Evolutionary conservation across 2,329 filamentous ascomycete species (phyloP).

Genomic region (Colletotrichum truncatum): DNA sequence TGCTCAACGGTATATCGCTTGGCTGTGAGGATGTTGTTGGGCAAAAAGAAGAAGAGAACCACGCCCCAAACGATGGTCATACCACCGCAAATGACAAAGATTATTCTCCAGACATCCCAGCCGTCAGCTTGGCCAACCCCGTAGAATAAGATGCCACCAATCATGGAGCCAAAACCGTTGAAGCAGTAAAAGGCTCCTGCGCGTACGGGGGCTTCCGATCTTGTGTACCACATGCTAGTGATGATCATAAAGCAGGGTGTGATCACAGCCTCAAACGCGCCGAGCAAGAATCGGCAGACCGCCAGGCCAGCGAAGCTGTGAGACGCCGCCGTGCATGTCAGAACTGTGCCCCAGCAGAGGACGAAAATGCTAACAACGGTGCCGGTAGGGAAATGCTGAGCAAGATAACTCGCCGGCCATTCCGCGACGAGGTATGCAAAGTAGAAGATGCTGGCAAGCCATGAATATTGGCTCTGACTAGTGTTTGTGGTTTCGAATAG

Average conservation of each 20-base stretch:
- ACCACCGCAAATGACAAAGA: constrained; percentile 35
- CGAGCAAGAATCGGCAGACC: constrained; percentile 43
- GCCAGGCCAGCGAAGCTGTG: constrained; percentile 39
- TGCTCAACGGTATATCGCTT: constrained; percentile 68
- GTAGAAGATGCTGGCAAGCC: constrained; percentile 42
- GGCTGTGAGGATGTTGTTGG: constrained; percentile 58
- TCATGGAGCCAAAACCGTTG: constrained; percentile 29
- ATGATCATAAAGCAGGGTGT: constrained; percentile 42
- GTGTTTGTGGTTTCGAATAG: constrained; percentile 40
- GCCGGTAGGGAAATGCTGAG: constrained; percentile 29
- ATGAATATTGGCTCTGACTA: constrained; percentile 41
- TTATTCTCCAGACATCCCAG: constrained; percentile 34
- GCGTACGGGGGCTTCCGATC: constrained; percentile 34
- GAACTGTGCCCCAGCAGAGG: constrained; percentile 31
- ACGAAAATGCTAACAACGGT: constrained; percentile 33
- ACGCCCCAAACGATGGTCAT: constrained; percentile 29
- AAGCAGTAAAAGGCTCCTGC: constrained; percentile 32
- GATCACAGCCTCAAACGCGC: constrained; percentile 40
- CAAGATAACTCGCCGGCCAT: constrained; percentile 33
- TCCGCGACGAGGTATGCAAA: constrained; percentile 40
- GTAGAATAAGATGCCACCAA: constrained; percentile 32
- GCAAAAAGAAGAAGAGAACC: constrained; percentile 43
- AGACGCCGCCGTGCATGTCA: constrained; percentile 38
- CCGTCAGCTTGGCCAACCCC: constrained; percentile 36
- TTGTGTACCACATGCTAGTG: constrained; percentile 39